Evolutionary conservation across 129 eudicot species (phyloP), one percentile per base, ranked within the genome.

Genomic region (Arctium lappa): DNA sequence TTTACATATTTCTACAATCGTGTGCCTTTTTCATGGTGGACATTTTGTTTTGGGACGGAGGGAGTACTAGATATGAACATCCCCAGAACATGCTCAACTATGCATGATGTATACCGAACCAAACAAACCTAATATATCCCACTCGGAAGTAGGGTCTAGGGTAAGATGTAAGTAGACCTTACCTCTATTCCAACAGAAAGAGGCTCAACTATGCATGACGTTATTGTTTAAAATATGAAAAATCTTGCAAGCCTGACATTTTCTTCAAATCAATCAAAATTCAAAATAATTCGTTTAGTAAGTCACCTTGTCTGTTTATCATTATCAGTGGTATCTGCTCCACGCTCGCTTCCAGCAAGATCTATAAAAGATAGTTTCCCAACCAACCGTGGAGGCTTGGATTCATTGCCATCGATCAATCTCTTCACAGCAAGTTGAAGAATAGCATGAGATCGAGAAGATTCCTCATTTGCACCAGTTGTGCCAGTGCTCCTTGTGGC

Each of bases 271-370:
- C 39, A 72, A 34, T 62, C 71, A 68, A 79, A 22, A 33, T 16
- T 62, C 71, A 68, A 79, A 22, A 33, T 16, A 74, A 30, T 62
- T 63, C 8, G 75, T 38, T 5, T 10, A 76, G 6, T 29, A 76
- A 44, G 30, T 15, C 76, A 89, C 97, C 97, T 88, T 36, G 94
- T 92, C 53, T 90, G 97, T 48, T 87, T 90, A 79, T 92, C 97
- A 80, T 92, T 92, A 78, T 92, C 97, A 5, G 94, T 92, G 40
- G 97, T 92, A 82, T 92, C 97, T 69, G 97, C 97, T 48, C 97
- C 97, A 18, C 97, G 89, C 81, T 92, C 97, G 78, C 97, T 92
- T 81, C 97, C 97, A 71, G 97, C 97, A 79, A 92, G 97, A 76
- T 92, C 97, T 36, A 92, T 92, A 63, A 92, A 92, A 8, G 97